A percentile compares a stretch with the other conserved stretches of the same genome.
phyloP scores from a whole-genome alignment of 2,329 filamentous ascomycete genomes.

The Colletotrichum truncatum region DNA sequence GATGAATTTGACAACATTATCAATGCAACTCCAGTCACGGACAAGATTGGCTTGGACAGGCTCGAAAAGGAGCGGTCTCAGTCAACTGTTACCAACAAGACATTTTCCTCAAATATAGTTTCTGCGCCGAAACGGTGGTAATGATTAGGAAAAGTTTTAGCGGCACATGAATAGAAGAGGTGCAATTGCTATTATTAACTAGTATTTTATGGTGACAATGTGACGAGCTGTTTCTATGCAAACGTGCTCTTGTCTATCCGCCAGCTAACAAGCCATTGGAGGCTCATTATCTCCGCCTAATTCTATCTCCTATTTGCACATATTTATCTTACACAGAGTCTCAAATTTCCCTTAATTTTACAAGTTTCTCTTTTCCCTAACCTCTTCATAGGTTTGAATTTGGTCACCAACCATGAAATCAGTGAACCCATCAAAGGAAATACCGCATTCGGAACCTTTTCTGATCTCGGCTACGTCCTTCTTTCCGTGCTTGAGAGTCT shows the following conservation, averaged over 20 bases:
- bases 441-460: conserved; percentile 93
- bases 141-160: conserved; percentile 11
- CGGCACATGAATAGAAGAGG: too few relatives aligned
- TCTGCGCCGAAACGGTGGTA: conserved; percentile 60
- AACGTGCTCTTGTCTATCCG: background rate
- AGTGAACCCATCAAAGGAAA: conserved; percentile 83
- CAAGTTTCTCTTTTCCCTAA: conserved; percentile 72
- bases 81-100: conserved; percentile 57
- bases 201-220: conserved; percentile 11
- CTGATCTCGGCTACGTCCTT: conserved; percentile 90
- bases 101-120: conserved; percentile 59
- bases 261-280: background rate
- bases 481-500: conserved; percentile 89
- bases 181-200: background rate
- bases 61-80: conserved; percentile 64
- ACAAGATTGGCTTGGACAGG: conserved; percentile 75
- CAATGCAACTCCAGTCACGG: conserved; percentile 87
- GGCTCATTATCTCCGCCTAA: background rate
- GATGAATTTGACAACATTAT: conserved; percentile 94
- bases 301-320: background rate
- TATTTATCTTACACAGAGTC: background rate
- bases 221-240: background rate
- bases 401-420: conserved; percentile 83
- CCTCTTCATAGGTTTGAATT: conserved; percentile 88
- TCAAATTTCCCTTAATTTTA: conserved; percentile 40